Base-by-base conservation (phyloP, 1,284 basidiomycete species). In the Sporisorium sorghi region DNA sequence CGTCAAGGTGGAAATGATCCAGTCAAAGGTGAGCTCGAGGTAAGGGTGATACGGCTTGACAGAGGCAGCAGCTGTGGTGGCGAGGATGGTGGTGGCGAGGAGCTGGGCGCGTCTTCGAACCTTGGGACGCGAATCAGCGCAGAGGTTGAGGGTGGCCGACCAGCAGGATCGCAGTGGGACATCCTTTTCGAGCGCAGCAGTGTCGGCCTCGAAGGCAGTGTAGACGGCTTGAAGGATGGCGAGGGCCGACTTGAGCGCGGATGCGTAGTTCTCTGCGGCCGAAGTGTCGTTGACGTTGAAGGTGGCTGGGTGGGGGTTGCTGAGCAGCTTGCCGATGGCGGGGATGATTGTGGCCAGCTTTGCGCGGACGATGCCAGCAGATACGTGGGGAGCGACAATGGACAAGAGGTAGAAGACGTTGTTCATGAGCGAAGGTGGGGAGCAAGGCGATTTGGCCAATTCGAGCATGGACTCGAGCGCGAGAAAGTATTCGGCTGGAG, bases 21-120 rank as follows among this genome's bases (percentile, higher is more conserved):
- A 97, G 66, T 92, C 91, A 15, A 90, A 89, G 17, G 91, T 92
- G 74, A 73, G 67, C 72, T 90, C 90, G 5, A 89, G 89, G 75
- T 96, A 99, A 0, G 96, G 94, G 86, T 98, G 96, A 95, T 87
- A 5, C 6, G 73, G 68, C 48, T 69, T 52, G 19, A 75, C 64
- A 2, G 60, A 63, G 2, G 70, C 61, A 37, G 64, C 54, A 0
- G 63, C 64, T 12, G 73, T 67, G 33, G 64, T 61, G 40, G 68
- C 68, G 1, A 84, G 79, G 21, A 94, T 87, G 74, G 92, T 90
- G 71, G 88, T 88, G 42, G 99, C 88, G 23, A 93, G 89, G 77
- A 97, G 94, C 59, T 92, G 91, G 10, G 96, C 94, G 73, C 91
- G 90, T 85, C 90, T 94, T 61, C 97, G 90, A 49, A 99, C 93